phyloP scores from a whole-genome alignment of 352 stramenopile species.

The Achlya hypogyna region DNA sequence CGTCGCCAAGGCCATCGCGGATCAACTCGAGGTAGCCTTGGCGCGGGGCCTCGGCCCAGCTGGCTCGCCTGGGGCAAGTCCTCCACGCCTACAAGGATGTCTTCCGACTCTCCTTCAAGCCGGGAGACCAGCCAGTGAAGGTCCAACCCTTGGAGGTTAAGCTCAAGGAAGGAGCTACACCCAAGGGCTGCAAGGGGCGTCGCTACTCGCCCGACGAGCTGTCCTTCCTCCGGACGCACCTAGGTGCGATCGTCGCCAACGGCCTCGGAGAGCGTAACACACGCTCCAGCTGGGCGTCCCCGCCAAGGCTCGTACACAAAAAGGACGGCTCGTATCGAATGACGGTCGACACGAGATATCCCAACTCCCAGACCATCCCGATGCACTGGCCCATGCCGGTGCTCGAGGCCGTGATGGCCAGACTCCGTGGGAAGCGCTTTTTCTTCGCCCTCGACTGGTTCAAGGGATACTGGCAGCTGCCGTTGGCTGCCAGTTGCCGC shows the following conservation, averaged over 20 bases:
- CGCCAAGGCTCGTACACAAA: conserved; percentile 22
- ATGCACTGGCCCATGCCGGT: conserved; percentile 19
- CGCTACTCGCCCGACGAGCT: conserved; percentile 16
- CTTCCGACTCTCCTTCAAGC: background rate
- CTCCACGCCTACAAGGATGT: background rate
- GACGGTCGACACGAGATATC: conserved; percentile 14
- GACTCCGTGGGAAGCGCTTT: background rate
- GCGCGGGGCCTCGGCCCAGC: no score
- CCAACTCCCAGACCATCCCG: conserved; percentile 15
- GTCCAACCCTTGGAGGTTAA: conserved; percentile 12
- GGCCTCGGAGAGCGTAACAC: conserved; percentile 11
- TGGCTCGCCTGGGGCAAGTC: background rate
- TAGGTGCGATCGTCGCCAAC: conserved; percentile 16
- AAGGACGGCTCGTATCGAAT: conserved; percentile 20
- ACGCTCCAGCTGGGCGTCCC: conserved; percentile 13
- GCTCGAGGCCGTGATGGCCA: conserved; percentile 5
- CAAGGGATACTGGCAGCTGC: conserved; percentile 14
- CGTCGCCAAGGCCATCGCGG: no score
- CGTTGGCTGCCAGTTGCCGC: conserved; percentile 14
- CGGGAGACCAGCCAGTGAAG: background rate
- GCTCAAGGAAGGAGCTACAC: background rate
- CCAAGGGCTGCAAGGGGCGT: background rate
- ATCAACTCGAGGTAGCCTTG: no score
- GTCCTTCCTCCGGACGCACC: conserved; percentile 19
- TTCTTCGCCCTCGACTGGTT: conserved; percentile 16